Percentiles rank a stretch among this genome's conserved stretches.
Evolutionary conservation across 2,329 filamentous ascomycete species (phyloP).

Genomic region (Monosporascus sp.): DNA sequence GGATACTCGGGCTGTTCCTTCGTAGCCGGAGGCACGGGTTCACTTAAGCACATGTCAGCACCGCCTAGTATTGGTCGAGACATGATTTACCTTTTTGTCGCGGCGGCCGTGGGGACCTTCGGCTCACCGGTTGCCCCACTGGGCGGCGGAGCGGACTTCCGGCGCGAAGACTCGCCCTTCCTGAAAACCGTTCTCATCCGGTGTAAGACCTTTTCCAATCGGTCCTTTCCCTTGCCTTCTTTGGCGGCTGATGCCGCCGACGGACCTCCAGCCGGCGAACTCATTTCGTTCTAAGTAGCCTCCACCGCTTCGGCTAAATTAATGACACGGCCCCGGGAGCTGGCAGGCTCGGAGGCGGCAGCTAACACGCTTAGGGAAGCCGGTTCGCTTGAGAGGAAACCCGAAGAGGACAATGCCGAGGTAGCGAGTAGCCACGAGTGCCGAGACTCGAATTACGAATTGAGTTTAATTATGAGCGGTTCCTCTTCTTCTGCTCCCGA

Average conservation of each 20-base stretch:
- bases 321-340: too few species aligned
- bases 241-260: constrained; percentile 11
- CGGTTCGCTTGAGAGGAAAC: too few species aligned
- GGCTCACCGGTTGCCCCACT: neutral
- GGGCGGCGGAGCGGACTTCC: constrained; percentile 2
- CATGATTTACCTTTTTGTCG: constrained; percentile 18
- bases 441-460: neutral
- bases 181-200: constrained; percentile 47
- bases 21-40: neutral
- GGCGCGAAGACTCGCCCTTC: constrained; percentile 31
- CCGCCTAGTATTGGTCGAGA: neutral
- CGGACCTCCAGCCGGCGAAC: constrained; percentile 13
- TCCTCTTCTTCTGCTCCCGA: too few species aligned
- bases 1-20: constrained; percentile 19
- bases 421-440: neutral
- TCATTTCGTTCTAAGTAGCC: constrained; percentile 11
- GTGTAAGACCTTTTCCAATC: constrained; percentile 42
- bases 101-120: constrained; percentile 6
- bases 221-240: constrained; percentile 36
- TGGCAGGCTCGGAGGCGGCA: too few species aligned
- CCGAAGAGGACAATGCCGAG: too few species aligned
- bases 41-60: neutral
- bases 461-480: neutral
- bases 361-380: too few species aligned
- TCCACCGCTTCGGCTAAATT: neutral